Conservation (phyloP, 1,139 yeast genomes). For the Geotrichum aggregatum region DNA sequence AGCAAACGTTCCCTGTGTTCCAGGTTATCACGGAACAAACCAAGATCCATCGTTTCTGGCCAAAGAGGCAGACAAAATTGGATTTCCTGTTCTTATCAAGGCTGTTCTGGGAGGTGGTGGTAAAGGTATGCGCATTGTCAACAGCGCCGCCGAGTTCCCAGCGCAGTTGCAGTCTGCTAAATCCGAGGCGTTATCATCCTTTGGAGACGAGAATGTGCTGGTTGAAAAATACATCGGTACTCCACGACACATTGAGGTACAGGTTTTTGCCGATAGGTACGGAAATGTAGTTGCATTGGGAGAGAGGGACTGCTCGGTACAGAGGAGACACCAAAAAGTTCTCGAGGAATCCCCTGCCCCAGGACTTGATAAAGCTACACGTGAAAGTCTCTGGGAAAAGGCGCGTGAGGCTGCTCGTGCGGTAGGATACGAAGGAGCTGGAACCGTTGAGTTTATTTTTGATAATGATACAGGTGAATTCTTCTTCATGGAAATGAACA, state of each 20-base stretch:
- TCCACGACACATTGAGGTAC: constrained; percentile 49
- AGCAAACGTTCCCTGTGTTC: constrained; percentile 47
- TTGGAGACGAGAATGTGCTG: constrained; percentile 45
- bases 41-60: constrained; percentile 37
- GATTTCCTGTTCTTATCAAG: constrained; percentile 48
- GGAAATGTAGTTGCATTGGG: constrained; percentile 47
- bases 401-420: constrained; percentile 55
- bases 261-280: constrained; percentile 45
- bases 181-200: constrained; percentile 44
- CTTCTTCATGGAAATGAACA: constrained; percentile 60
- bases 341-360: constrained; percentile 52
- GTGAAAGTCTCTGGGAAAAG: constrained; percentile 55
- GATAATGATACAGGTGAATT: constrained; percentile 55
- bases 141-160: constrained; percentile 38
- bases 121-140: constrained; percentile 47
- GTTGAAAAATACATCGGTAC: constrained; percentile 46
- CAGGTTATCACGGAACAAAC: constrained; percentile 45
- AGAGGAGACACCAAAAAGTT: constrained; percentile 50
- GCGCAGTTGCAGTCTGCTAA: constrained; percentile 41
- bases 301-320: constrained; percentile 49
- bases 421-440: constrained; percentile 58
- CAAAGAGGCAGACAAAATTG: constrained; percentile 41
- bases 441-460: constrained; percentile 60
- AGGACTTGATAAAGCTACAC: constrained; percentile 48
- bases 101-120: constrained; percentile 56